A percentile compares a stretch with the other conserved stretches of the same genome.
Conservation (phyloP, 306 rosid species). For the Vigna unguiculata region DNA sequence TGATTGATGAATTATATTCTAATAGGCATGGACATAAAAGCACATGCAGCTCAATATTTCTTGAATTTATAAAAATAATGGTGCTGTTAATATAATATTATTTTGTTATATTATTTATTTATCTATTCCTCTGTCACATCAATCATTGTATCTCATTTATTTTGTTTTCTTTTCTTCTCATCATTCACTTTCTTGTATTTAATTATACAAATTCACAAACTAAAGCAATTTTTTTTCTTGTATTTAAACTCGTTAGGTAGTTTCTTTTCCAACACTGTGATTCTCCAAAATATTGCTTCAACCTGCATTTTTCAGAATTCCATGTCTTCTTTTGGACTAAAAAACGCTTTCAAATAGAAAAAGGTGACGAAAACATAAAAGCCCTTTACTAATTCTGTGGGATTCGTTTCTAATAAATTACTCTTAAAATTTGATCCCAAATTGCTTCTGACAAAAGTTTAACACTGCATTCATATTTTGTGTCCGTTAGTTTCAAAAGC, state of each 20-base stretch:
- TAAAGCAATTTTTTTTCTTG: background rate
- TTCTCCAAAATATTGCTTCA: background rate
- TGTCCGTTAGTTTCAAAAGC: constrained; percentile 11
- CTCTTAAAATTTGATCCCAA: background rate
- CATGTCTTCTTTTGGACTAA: background rate
- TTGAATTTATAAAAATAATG: too few relatives aligned
- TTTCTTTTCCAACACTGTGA: background rate
- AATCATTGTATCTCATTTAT: background rate
- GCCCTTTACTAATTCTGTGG: background rate
- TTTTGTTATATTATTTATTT: too few relatives aligned
- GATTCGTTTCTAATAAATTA: background rate
- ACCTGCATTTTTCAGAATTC: background rate
- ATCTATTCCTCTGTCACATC: background rate
- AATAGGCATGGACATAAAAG: too few relatives aligned
- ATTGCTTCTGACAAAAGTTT: constrained; percentile 1
- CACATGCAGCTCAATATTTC: too few relatives aligned
- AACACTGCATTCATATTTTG: background rate
- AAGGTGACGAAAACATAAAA: background rate
- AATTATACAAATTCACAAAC: background rate
- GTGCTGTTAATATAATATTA: too few relatives aligned
- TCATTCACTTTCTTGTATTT: background rate
- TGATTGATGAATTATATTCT: too few relatives aligned
- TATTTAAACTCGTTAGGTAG: background rate
- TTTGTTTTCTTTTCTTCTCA: background rate
- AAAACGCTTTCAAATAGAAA: background rate